Conservation (phyloP, 352 stramenopile species). For the Plasmopara viticola region DNA sequence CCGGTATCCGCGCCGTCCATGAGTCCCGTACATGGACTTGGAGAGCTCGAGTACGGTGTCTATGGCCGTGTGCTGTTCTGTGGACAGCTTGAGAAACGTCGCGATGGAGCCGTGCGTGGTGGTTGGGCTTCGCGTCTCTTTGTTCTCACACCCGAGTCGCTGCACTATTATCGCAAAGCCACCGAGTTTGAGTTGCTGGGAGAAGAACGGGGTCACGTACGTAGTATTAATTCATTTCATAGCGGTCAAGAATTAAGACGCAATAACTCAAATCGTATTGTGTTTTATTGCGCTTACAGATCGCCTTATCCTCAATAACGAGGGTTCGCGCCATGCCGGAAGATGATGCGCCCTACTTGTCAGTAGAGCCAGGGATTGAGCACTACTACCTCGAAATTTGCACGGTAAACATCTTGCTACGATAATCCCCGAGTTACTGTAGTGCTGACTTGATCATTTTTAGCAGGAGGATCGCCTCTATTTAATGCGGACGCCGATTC, state of each 20-base stretch:
- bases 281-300: constrained; percentile 21
- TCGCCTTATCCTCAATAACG: constrained; percentile 57
- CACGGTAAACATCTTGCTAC: constrained; percentile 31
- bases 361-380: constrained; percentile 49
- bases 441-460: not conserved
- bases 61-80: constrained; percentile 72
- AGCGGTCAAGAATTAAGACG: not conserved
- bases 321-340: constrained; percentile 72
- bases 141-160: constrained; percentile 63
- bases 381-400: constrained; percentile 82
- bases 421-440: not conserved
- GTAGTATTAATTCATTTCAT: not conserved
- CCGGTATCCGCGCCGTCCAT: constrained; percentile 17
- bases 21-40: constrained; percentile 5
- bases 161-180: constrained; percentile 79
- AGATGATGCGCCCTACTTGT: constrained; percentile 45
- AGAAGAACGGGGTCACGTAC: constrained; percentile 69
- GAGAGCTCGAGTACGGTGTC: constrained; percentile 55
- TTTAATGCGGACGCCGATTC: constrained; percentile 63
- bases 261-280: not conserved
- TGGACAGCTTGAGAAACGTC: constrained; percentile 68
- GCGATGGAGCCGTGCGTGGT: constrained; percentile 63
- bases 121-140: constrained; percentile 77
- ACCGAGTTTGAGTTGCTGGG: constrained; percentile 68
- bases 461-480: constrained; percentile 59